Evolutionary conservation across 164 flowering plant species (phyloP), one percentile per base, ranked within the genome.

Genomic region (Litsea cubeba): DNA sequence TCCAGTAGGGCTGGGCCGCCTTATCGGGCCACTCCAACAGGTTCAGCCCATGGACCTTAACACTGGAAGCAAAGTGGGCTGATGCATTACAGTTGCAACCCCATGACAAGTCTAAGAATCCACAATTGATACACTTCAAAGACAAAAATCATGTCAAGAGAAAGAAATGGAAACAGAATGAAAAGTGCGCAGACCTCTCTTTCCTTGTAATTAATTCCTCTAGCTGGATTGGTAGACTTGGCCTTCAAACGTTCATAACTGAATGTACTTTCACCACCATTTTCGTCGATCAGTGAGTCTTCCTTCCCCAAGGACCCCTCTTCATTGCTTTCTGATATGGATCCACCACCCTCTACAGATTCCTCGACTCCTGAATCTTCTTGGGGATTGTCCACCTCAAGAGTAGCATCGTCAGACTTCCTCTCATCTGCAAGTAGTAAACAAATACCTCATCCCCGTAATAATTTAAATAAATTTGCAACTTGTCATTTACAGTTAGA

Each of bases 161-260:
- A 17, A 5, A 54, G 12, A 54, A 54, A 54, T 54, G 60, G 17
- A 15, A 54, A 40, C 11, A 40, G 35, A 30, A 40, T 8, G 10
- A 40, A 8, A 40, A 54, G 17, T 20, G 20, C 5, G n/a, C n/a
- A 18, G 5, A 54, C 60, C 60, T 54, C 98, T 85, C 98, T 90
- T 57, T 85, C 76, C 75, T 89, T 92, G 68, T 89, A 89, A 80
- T 95, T 97, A 64, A 95, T 93, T 77, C 97, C 95, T 18, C 82
- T 87, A 12, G 85, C 95, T 22, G 97, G 98, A 71, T 91, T 88
- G 5, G 88, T 89, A 3, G 98, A 95, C 76, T 86, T 88, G 74
- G 94, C 83, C 79, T 82, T 89, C 79, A 93, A 83, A 75, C 86
- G 94, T 26, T 91, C 93, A 76, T 93, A 95, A 79, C 87, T 82